Base-by-base conservation (phyloP, 179 eudicot genomes). In the Sideroxylon spinosum region DNA sequence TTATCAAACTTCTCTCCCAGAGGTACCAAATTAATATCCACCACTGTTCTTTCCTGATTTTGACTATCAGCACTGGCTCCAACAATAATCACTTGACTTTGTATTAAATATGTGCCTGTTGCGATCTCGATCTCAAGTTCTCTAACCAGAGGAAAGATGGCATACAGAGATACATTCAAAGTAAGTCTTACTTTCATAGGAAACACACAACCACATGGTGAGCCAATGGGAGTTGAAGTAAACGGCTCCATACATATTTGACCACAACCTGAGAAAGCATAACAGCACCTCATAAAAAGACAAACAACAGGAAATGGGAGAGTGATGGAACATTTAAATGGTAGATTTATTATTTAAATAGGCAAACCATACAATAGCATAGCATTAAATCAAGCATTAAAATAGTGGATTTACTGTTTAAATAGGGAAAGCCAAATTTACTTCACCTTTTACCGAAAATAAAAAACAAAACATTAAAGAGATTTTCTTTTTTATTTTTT, bases 11-110 rank as follows among this genome's bases (percentile, higher is more conserved):
- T 91, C 78, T 93, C 97, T 73, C 90, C 93, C 78, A 95, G 82
- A 44, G 99, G 99, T 56, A 95, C 92, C 89, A 95, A 87, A 84
- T 95, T 88, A 53, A 95, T 80, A 78, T 91, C 94, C 74, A 95
- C 99, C 73, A 85, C 73, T 79, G 94, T 88, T 81, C 85, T 90
- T 66, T 84, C 97, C 83, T 89, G 94, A 82, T 89, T 83, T 81
- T 91, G 92, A 80, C 80, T 64, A 86, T 95, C 98, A 80, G 97
- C 97, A 87, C 81, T 87, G n/a, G 99, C 99, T 76, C 99, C 99
- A 76, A 89, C 86, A 84, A 95, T 89, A 61, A 82, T 84, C 29
- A 95, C 98, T 85, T 95, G 99, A 75, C 88, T 90, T 81, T 89
- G 97, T 80, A 83, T 85, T 61, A 95, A 84, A 85, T 91, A 95